Conservation (phyloP, 352 stramenopile species). For the Phytophthora foliorum region DNA sequence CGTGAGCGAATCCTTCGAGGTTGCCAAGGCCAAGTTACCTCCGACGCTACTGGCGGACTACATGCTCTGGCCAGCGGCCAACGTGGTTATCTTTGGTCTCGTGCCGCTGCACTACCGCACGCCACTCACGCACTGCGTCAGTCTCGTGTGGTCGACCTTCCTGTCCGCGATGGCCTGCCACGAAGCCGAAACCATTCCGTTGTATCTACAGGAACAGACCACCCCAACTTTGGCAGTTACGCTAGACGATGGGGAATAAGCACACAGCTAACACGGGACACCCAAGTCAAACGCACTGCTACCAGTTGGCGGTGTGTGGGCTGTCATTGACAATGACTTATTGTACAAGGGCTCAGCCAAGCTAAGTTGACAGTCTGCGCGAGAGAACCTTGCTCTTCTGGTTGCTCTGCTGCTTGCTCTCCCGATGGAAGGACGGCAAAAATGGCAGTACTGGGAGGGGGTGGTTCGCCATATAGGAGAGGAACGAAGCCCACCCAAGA, state of each 20-base stretch:
- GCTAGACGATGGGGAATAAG: constrained; percentile 1
- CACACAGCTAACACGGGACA: too few relatives aligned
- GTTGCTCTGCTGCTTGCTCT: too few relatives aligned
- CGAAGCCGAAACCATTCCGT: constrained; percentile 4
- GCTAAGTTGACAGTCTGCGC: constrained; percentile 5
- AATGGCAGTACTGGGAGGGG: constrained; percentile 16
- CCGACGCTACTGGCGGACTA: constrained; percentile 54
- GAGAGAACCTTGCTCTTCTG: neutral
- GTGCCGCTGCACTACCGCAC: constrained; percentile 61
- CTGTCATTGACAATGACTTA: neutral
- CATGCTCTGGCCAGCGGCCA: constrained; percentile 58
- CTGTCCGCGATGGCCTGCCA: constrained; percentile 56
- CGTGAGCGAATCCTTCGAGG: constrained; percentile 40
- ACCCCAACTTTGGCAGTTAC: too few relatives aligned
- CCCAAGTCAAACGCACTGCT: neutral
- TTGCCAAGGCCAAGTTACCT: constrained; percentile 48
- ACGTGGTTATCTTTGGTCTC: constrained; percentile 56
- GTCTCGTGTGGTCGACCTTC: constrained; percentile 59
- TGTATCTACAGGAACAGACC: constrained; percentile 8
- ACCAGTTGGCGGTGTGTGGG: neutral
- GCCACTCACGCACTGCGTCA: constrained; percentile 62
- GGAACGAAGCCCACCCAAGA: constrained; percentile 47
- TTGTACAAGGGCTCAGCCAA: neutral
- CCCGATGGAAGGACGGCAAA: constrained; percentile 14
- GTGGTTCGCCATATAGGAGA: constrained; percentile 42